These are phyloP conservation scores for Chlamydomonas reinhardtii DNA, from an alignment of 163 green algal species.

Conservation along the genomic window DNA sequence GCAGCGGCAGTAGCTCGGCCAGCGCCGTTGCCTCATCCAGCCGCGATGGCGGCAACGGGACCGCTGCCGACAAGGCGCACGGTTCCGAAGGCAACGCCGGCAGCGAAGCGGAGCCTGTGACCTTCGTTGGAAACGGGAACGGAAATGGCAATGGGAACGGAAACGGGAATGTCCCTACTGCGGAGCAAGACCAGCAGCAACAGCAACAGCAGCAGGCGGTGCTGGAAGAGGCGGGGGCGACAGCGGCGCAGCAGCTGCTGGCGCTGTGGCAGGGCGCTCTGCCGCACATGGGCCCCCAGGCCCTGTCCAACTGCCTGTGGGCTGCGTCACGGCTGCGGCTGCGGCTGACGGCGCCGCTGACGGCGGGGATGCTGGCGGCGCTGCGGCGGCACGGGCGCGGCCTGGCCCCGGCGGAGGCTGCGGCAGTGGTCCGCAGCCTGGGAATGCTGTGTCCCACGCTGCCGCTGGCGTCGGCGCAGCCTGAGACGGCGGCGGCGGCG, in stretches of 20 bases:
- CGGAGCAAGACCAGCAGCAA: background rate
- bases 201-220: background rate
- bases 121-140: too few species aligned
- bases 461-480: background rate
- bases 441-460: background rate
- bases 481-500: too few species aligned
- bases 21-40: too few species aligned
- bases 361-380: background rate
- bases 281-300: constrained; percentile 17
- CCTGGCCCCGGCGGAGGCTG: constrained; percentile 2
- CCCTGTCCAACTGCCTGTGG: constrained; percentile 40
- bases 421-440: constrained; percentile 1
- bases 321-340: constrained; percentile 17
- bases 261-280: background rate
- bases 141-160: too few species aligned
- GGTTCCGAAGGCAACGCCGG: too few species aligned
- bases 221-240: background rate
- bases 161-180: too few species aligned
- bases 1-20: background rate
- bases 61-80: background rate
- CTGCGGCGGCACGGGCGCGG: background rate
- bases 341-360: background rate
- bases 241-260: background rate
- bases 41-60: background rate
- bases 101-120: too few species aligned